Conservation (phyloP, 2,329 filamentous ascomycete genomes). For the Botryotinia globosa region DNA sequence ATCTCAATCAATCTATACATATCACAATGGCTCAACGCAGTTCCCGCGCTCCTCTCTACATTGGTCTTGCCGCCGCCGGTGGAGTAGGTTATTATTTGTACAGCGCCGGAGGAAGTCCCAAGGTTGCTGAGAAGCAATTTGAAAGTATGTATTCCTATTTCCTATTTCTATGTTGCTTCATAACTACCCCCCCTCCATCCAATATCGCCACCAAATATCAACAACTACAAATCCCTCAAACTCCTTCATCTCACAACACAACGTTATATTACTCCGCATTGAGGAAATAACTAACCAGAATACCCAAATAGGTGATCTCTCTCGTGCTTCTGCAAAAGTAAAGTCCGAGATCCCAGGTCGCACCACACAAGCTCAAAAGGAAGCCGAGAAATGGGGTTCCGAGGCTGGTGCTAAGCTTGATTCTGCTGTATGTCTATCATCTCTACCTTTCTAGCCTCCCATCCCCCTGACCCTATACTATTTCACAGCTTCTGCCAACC, state of each 20-base stretch:
- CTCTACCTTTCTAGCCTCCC: neutral
- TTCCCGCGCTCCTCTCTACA: constrained; percentile 42
- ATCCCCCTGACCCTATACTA: too few species aligned
- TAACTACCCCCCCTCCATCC: neutral
- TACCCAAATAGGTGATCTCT: constrained; percentile 65
- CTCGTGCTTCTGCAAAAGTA: constrained; percentile 63
- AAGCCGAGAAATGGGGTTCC: constrained; percentile 59
- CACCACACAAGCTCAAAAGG: constrained; percentile 61
- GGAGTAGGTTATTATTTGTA: constrained; percentile 90
- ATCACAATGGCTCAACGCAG: constrained; percentile 39
- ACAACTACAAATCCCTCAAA: neutral
- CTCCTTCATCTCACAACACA: too few species aligned
- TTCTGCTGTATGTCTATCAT: constrained; percentile 55
- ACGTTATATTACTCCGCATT: too few species aligned
- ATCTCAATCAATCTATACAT: constrained; percentile 13
- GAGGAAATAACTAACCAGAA: constrained; percentile 16
- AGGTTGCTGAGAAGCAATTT: constrained; percentile 79
- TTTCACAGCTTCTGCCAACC: neutral
- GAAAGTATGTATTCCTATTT: constrained; percentile 60
- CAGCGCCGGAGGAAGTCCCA: constrained; percentile 74
- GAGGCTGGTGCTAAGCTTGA: constrained; percentile 66
- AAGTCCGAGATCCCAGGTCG: constrained; percentile 63
- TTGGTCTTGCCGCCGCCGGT: constrained; percentile 63
- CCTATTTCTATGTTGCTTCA: neutral
- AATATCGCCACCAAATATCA: neutral